Evolutionary conservation across 1,284 basidiomycete species (phyloP).

Genomic region (Stygiomarasmius scandens): DNA sequence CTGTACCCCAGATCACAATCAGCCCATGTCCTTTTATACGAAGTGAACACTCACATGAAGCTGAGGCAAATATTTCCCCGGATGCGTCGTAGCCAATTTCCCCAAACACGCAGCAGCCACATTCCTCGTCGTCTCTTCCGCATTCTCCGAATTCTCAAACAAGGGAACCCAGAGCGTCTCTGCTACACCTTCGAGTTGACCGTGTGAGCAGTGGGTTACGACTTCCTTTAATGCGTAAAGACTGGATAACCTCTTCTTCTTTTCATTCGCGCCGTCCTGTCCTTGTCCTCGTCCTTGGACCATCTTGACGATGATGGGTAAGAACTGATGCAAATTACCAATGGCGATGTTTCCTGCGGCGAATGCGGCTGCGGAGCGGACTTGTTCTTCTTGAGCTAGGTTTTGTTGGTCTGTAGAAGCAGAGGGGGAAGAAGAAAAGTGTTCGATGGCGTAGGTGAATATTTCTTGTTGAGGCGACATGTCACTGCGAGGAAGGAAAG

Average conservation of each 20-base stretch:
- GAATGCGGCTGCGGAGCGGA: constrained; percentile 88
- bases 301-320: constrained; percentile 84
- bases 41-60: constrained; percentile 66
- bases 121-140: constrained; percentile 91
- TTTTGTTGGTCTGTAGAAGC: too few relatives aligned
- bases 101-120: constrained; percentile 97
- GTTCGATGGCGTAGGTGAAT: constrained; percentile 73
- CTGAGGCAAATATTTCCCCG: constrained; percentile 86
- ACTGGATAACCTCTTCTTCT: constrained; percentile 81
- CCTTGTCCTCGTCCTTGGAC: too few relatives aligned
- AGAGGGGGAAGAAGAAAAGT: constrained; percentile 77
- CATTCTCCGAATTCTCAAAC: constrained; percentile 81
- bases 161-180: constrained; percentile 90
- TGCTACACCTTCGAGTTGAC: constrained; percentile 83
- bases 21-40: background rate
- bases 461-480: constrained; percentile 78
- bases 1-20: constrained; percentile 32
- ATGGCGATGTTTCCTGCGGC: constrained; percentile 95
- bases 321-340: constrained; percentile 83
- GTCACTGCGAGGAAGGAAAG: constrained; percentile 55
- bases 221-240: constrained; percentile 96
- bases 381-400: constrained; percentile 82
- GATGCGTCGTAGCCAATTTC: constrained; percentile 90
- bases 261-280: too few relatives aligned
- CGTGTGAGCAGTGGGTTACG: constrained; percentile 85